Evolutionary conservation across 441 rosid species (phyloP).

Genomic region (Croton laevigatus): DNA sequence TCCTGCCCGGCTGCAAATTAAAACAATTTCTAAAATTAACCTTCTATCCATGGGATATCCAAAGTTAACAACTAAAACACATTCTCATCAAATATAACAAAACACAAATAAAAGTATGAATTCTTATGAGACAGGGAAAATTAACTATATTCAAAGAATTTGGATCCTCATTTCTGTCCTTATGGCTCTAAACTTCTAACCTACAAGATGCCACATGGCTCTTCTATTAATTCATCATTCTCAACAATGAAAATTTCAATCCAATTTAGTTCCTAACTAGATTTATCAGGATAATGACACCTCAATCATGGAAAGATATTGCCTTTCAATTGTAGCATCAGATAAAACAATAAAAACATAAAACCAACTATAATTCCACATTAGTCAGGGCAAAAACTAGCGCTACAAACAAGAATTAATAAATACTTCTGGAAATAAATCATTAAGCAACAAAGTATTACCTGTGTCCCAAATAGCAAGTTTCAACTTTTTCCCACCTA

Average conservation of each 20-base stretch:
- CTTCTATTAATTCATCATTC: constrained; percentile 1
- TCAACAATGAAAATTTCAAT: background rate
- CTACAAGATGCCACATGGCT: background rate
- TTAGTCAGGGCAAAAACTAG: background rate
- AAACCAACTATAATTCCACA: background rate
- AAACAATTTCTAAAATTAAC: constrained; percentile 19
- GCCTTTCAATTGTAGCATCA: background rate
- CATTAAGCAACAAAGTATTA: constrained; percentile 22
- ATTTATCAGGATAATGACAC: background rate
- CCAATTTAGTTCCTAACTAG: background rate
- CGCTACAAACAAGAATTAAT: background rate
- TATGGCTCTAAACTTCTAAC: background rate
- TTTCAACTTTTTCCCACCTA: constrained; percentile 64
- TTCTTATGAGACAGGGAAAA: background rate
- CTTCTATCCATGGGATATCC: constrained; percentile 1
- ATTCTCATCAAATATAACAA: background rate
- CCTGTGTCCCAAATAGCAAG: constrained; percentile 89
- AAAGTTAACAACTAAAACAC: background rate
- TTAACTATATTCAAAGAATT: background rate
- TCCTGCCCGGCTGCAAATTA: constrained; percentile 71
- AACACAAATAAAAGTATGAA: background rate
- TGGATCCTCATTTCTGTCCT: background rate
- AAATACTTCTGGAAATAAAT: background rate
- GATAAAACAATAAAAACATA: background rate
- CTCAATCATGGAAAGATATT: background rate